These are phyloP conservation scores for Termitomyces sp. DNA, from an alignment of 768 basidiomycete genomes.

Conservation along the genomic window DNA sequence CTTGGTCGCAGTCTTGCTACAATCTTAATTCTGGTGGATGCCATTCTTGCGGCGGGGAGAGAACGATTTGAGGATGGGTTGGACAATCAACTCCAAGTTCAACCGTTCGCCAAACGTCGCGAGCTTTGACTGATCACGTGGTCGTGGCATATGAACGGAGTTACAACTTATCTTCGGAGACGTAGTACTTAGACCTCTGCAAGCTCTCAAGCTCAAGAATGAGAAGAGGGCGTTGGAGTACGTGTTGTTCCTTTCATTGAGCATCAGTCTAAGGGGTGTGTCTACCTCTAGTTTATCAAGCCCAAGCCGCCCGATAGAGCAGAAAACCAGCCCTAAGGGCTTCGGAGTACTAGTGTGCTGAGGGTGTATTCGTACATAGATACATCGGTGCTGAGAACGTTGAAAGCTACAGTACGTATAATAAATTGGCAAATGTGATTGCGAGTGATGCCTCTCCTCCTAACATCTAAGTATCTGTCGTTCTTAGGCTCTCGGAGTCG, in stretches of 20 bases:
- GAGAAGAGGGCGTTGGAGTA: not conserved
- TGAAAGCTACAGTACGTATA: no score
- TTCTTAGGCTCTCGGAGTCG: not conserved
- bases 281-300: no score
- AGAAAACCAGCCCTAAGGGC: not conserved
- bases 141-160: not conserved
- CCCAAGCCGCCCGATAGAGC: not conserved
- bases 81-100: not conserved
- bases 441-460: no score
- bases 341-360: not conserved
- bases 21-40: constrained; percentile 62
- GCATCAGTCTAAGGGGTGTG: not conserved
- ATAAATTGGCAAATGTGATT: no score
- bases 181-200: no score
- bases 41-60: constrained; percentile 21
- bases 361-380: no score
- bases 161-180: not conserved
- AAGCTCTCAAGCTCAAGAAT: not conserved
- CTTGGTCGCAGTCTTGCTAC: constrained; percentile 69
- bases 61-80: not conserved
- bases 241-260: not conserved
- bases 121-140: not conserved
- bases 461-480: no score
- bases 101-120: not conserved
- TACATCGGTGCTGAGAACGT: no score